Evolutionary conservation across 352 stramenopile genomes (phyloP), one percentile per base, ranked within the genome.

Genomic region (Peronospora destructor): DNA sequence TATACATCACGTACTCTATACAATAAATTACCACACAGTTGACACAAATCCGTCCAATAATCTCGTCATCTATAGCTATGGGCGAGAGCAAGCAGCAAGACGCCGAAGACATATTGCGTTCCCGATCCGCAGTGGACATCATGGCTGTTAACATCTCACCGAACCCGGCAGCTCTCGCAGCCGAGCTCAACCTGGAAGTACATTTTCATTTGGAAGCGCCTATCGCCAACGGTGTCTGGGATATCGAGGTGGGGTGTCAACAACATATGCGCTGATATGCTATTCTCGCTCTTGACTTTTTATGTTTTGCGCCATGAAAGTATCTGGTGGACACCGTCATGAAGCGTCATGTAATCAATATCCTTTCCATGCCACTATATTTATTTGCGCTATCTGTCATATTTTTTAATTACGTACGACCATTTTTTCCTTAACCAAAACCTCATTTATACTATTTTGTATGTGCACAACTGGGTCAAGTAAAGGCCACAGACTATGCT

Each of bases 291-390:
- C 3, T 34, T 58, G 11, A 38, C 13, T 41, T 35, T 33, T 29
- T 26, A 29, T 45, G 23, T 43, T 45, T n/a, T 32, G 10, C 21
- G 17, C 6, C 12, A 30, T n/a, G 12, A 39, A 29, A 91, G 79
- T 94, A 94, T 48, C 62, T 94, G 14, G 83, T 91, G 30, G 83
- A 94, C 57, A 87, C 78, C 13, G 76, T 91, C 36, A 73, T 68
- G 46, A 87, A 91, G 64, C 78, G 76, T 40, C 81, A 91, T 63
- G 80, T 91, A 51, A 94, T 94, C 59, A 73, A 90, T 87, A 88
- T 93, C 76, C 76, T 84, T 73, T 55, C 26, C 39, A 56, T 32
- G 28, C 28, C 30, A 2, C 13, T 36, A 0, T 17, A 14, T 14
- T 2, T 36, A 36, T 36, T 33, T 36, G 11, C 13, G 13, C 16